Conservation (phyloP, 192 early-diverging fungal genomes). For the Allomyces javanicus region DNA sequence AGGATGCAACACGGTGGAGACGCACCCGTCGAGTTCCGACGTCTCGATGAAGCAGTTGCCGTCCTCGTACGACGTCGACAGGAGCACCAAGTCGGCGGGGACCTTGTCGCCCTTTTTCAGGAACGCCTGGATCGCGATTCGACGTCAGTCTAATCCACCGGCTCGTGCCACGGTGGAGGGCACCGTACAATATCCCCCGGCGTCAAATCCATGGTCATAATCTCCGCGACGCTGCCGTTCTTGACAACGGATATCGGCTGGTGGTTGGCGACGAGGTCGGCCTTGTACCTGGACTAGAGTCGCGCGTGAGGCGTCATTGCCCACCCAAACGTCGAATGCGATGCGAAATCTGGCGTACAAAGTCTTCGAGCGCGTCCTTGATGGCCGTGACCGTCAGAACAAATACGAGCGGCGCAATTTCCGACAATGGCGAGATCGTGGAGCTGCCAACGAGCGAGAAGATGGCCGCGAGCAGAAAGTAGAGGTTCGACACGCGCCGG, state of each 20-base stretch:
- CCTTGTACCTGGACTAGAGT: not conserved
- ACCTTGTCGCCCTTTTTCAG: constrained; percentile 29
- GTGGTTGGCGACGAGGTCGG: constrained; percentile 20
- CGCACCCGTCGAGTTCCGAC: constrained; percentile 25
- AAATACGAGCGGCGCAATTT: constrained; percentile 5
- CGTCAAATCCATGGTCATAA: constrained; percentile 13
- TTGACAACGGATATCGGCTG: constrained; percentile 10
- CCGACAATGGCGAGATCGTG: constrained; percentile 10
- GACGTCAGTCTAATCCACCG: too few relatives aligned
- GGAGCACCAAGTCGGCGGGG: constrained; percentile 24
- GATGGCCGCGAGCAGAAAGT: constrained; percentile 32
- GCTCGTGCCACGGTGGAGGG: too few relatives aligned
- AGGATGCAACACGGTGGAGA: too few relatives aligned
- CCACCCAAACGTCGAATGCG: too few relatives aligned
- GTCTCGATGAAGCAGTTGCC: constrained; percentile 38
- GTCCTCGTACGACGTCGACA: constrained; percentile 23
- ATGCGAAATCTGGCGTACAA: constrained; percentile 4
- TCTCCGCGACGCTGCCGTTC: constrained; percentile 11
- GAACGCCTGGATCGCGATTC: constrained; percentile 3
- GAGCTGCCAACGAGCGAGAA: constrained; percentile 15
- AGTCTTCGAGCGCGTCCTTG: constrained; percentile 10
- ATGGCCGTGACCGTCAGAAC: constrained; percentile 7
- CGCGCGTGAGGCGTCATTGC: too few relatives aligned
- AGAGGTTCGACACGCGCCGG: constrained; percentile 36
- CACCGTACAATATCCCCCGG: constrained; percentile 17